Percentiles rank a stretch among this genome's conserved stretches.
phyloP scores from a whole-genome alignment of 1,139 yeast genomes.

The Yamadazyma kanchanaburiensis region DNA sequence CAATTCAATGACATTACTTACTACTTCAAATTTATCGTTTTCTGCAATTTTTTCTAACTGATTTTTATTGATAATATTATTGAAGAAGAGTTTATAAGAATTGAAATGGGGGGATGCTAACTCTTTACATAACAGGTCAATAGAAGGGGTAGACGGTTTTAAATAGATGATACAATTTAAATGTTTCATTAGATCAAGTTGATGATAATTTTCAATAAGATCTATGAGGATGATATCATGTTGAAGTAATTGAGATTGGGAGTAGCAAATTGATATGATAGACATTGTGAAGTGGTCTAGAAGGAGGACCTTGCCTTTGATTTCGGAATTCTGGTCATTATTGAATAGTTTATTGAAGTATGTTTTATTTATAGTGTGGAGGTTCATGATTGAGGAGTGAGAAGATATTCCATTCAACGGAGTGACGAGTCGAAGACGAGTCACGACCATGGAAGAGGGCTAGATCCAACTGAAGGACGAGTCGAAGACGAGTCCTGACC shows the following conservation, averaged over 20 bases:
- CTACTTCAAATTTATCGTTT: conserved; percentile 81
- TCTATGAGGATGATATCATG: conserved; percentile 83
- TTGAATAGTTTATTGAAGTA: conserved; percentile 38
- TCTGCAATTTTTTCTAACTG: conserved; percentile 86
- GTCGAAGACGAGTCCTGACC: no score
- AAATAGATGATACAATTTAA: conserved; percentile 78
- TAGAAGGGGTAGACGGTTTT: conserved; percentile 66
- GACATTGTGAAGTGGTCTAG: conserved; percentile 80
- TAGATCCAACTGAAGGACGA: no score
- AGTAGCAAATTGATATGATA: conserved; percentile 78
- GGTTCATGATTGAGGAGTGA: conserved; percentile 23
- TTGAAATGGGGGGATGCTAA: conserved; percentile 75
- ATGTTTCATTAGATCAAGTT: conserved; percentile 75
- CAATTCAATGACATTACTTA: conserved; percentile 71
- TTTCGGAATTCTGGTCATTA: conserved; percentile 16
- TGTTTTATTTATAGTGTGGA: conserved; percentile 31
- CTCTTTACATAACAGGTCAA: conserved; percentile 61
- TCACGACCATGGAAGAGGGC: no score
- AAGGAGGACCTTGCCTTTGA: conserved; percentile 68
- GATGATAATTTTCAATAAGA: conserved; percentile 53
- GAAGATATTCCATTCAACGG: no score
- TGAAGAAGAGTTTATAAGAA: conserved; percentile 72
- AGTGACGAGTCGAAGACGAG: no score
- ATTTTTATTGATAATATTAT: conserved; percentile 67
- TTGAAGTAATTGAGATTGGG: conserved; percentile 80